These are phyloP conservation scores for Scedosporium dehoogii DNA, from an alignment of 2,329 filamentous ascomycete genomes.

Conservation along the genomic window DNA sequence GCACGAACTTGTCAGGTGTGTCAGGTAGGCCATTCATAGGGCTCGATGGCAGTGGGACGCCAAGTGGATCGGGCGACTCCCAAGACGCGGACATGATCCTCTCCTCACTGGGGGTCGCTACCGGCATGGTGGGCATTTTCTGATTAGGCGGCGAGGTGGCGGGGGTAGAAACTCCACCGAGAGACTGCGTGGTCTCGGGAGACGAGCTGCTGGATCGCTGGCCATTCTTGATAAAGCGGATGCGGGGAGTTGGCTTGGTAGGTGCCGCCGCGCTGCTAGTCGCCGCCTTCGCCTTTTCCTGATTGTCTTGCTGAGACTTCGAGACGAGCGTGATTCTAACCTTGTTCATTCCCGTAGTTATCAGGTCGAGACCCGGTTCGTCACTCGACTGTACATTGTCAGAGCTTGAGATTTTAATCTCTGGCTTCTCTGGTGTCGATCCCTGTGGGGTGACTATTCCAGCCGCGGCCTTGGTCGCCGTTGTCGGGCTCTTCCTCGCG, in stretches of 20 bases:
- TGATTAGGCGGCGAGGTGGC: neutral
- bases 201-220: neutral
- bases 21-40: constrained; percentile 13
- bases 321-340: constrained; percentile 54
- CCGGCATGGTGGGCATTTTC: neutral
- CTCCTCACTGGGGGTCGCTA: neutral
- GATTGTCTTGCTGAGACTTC: constrained; percentile 45
- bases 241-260: neutral
- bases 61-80: constrained; percentile 14
- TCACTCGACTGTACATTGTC: constrained; percentile 13
- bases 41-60: constrained; percentile 16
- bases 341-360: constrained; percentile 51
- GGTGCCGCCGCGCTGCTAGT: neutral
- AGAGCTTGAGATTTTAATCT: constrained; percentile 7
- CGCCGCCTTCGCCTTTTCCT: neutral
- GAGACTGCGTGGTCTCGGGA: neutral
- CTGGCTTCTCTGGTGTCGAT: neutral
- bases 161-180: neutral
- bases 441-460: neutral
- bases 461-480: constrained; percentile 2
- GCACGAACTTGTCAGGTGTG: constrained; percentile 34
- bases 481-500: constrained; percentile 6
- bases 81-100: constrained; percentile 7
- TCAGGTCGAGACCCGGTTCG: constrained; percentile 35
- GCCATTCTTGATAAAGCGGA: neutral